A percentile compares a stretch with the other conserved stretches of the same genome.
phyloP scores from a whole-genome alignment of 352 stramenopile genomes.

The Phytophthora pseudosyringae region DNA sequence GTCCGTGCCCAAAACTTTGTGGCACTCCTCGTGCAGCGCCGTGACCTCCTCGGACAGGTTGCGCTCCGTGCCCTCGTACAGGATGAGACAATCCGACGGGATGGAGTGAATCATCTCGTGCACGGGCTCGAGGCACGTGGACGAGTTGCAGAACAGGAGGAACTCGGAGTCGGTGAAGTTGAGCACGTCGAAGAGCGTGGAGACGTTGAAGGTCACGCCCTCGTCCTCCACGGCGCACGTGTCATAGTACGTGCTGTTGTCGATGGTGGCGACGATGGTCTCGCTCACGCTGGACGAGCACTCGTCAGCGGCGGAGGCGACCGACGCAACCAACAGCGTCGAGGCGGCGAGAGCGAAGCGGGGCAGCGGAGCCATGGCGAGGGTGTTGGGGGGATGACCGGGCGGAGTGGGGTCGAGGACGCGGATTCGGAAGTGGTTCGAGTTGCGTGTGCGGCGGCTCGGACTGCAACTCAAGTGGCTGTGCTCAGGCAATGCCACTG shows the following conservation, averaged over 20 bases:
- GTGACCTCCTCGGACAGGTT: constrained; percentile 51
- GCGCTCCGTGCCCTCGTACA: constrained; percentile 45
- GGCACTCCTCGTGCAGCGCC: constrained; percentile 53
- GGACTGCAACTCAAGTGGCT: constrained; percentile 15
- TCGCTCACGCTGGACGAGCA: constrained; percentile 45
- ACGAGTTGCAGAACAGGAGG: constrained; percentile 58
- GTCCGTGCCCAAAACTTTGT: constrained; percentile 33
- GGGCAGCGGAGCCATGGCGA: constrained; percentile 15
- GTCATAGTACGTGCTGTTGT: constrained; percentile 59
- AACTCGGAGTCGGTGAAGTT: constrained; percentile 56
- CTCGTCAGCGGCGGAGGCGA: constrained; percentile 21
- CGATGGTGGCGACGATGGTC: constrained; percentile 44
- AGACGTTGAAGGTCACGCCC: constrained; percentile 58
- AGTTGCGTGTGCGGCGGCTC: neutral
- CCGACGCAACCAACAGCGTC: constrained; percentile 26
- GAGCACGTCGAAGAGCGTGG: constrained; percentile 47
- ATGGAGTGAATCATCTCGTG: constrained; percentile 55
- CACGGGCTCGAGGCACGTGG: constrained; percentile 54
- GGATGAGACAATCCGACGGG: constrained; percentile 50
- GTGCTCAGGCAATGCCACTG: constrained; percentile 18
- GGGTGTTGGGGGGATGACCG: constrained; percentile 17
- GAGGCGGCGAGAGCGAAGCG: constrained; percentile 27
- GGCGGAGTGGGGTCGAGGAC: constrained; percentile 13
- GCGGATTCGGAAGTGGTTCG: constrained; percentile 20
- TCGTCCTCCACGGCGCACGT: constrained; percentile 45